Percentiles rank a stretch among this genome's conserved stretches.
phyloP scores from a whole-genome alignment of 257 asterid genomes.

The Paraleonurus japonicus region DNA sequence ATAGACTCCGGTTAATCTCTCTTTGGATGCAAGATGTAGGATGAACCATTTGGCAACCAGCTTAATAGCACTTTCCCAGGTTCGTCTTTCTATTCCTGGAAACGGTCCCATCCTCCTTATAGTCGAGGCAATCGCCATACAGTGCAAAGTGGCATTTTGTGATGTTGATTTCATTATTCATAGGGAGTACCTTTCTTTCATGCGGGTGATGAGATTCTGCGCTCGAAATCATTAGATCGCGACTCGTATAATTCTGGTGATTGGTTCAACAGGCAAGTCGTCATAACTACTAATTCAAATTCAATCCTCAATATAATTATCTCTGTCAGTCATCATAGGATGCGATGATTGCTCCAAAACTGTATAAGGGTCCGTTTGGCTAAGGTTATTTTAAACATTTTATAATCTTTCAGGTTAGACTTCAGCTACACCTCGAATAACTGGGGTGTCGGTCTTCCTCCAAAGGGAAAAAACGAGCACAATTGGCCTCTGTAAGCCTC shows the following conservation, averaged over 20 bases:
- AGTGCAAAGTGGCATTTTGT: neutral
- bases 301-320: neutral
- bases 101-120: neutral
- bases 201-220: constrained; percentile 93
- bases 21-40: constrained; percentile 87
- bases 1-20: constrained; percentile 63
- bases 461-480: constrained; percentile 76
- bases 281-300: neutral
- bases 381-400: too few relatives aligned
- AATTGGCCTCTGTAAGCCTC: constrained; percentile 82
- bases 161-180: constrained; percentile 16
- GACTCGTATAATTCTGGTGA: constrained; percentile 98
- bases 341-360: neutral
- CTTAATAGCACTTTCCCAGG: constrained; percentile 94
- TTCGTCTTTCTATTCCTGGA: constrained; percentile 20
- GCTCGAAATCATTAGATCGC: constrained; percentile 94
- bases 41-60: constrained; percentile 93
- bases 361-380: too few relatives aligned
- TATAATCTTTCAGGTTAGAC: constrained; percentile 75
- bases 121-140: neutral
- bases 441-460: constrained; percentile 98
- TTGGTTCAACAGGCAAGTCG: constrained; percentile 90
- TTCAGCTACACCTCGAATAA: constrained; percentile 85
- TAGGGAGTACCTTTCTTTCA: constrained; percentile 98
- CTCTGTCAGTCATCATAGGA: too few relatives aligned